phyloP scores from a whole-genome alignment of 2,329 filamentous ascomycete species.

The Beauveria asiatica region DNA sequence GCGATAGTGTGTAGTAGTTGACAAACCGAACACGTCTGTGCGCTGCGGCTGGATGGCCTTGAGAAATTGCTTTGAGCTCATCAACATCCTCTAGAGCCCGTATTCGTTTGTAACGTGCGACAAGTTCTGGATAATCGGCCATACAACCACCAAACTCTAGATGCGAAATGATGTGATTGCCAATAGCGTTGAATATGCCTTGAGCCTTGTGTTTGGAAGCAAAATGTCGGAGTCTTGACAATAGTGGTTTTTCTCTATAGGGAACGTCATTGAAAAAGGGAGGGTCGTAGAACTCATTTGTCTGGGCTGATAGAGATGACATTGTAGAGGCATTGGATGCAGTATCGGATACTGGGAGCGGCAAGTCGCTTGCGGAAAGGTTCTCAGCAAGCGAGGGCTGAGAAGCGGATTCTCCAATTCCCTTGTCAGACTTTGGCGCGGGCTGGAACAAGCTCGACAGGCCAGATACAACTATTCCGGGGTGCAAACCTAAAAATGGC shows the following conservation, averaged over 20 bases:
- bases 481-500: conserved; percentile 82
- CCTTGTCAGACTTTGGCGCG: conserved; percentile 20
- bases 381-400: conserved; percentile 10
- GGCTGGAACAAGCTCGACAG: conserved; percentile 66
- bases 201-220: conserved; percentile 69
- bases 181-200: conserved; percentile 60
- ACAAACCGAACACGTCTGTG: conserved; percentile 62
- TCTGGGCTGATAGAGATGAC: conserved; percentile 8
- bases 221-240: conserved; percentile 64
- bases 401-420: not conserved
- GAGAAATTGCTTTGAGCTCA: conserved; percentile 31
- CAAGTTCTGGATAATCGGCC: conserved; percentile 65
- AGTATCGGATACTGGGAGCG: not conserved
- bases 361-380: not conserved
- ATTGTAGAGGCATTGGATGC: conserved; percentile 11
- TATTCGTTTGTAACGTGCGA: conserved; percentile 59
- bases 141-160: conserved; percentile 76
- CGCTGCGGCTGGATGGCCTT: conserved; percentile 16
- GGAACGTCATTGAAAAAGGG: conserved; percentile 66
- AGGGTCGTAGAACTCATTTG: conserved; percentile 65
- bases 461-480: conserved; percentile 75
- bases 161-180: conserved; percentile 68
- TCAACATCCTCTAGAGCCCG: conserved; percentile 65
- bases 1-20: conserved; percentile 87
- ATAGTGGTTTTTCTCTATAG: conserved; percentile 59